These are phyloP conservation scores for Carex cristatella DNA, from an alignment of 176 grass and related monocot genomes.

Conservation along the genomic window DNA sequence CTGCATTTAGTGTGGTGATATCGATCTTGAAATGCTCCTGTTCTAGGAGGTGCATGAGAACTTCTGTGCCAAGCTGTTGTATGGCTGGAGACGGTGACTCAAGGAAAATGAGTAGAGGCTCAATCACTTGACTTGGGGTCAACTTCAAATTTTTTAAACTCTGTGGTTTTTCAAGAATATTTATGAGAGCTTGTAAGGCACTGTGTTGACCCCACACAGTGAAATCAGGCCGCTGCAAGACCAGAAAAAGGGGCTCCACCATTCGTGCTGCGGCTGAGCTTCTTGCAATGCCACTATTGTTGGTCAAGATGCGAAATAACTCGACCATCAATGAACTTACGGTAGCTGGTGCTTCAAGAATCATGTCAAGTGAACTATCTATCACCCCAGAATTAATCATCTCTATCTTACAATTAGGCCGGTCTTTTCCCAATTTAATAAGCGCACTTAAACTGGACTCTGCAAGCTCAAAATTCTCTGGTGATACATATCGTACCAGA, in stretches of 20 bases:
- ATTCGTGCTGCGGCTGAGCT: constrained; percentile 82
- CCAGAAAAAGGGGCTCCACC: constrained; percentile 94
- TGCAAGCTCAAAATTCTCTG: constrained; percentile 62
- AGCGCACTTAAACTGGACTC: constrained; percentile 73
- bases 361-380: constrained; percentile 84
- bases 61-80: constrained; percentile 91
- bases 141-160: constrained; percentile 68
- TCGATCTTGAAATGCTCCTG: constrained; percentile 97
- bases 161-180: constrained; percentile 97
- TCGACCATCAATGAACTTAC: constrained; percentile 82
- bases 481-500: constrained; percentile 80
- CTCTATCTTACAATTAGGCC: constrained; percentile 88
- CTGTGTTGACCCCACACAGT: constrained; percentile 93
- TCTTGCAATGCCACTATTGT: constrained; percentile 93
- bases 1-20: constrained; percentile 86
- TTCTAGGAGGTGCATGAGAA: constrained; percentile 83
- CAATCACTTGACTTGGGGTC: constrained; percentile 85
- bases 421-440: constrained; percentile 93
- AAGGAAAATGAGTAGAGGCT: constrained; percentile 88
- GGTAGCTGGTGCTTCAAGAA: constrained; percentile 82
- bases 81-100: constrained; percentile 96
- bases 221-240: constrained; percentile 70
- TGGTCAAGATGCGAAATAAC: constrained; percentile 93
- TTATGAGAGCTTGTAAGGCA: constrained; percentile 84
- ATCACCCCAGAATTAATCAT: constrained; percentile 97